Conservation (phyloP, 1,139 yeast genomes). For the Hansenula lynferdii region DNA sequence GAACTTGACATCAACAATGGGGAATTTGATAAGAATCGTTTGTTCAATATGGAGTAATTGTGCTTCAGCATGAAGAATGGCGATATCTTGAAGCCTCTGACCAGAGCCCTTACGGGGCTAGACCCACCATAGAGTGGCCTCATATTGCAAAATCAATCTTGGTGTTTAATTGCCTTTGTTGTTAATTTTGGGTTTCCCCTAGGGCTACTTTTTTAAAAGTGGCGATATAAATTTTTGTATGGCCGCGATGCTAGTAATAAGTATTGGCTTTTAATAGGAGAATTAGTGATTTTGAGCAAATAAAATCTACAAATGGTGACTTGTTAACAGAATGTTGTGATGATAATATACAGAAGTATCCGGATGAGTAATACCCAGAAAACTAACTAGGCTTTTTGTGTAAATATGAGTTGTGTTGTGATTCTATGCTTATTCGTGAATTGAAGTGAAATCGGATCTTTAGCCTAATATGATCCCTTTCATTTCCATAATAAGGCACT, state of each 20-base stretch:
- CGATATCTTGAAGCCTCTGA: background rate
- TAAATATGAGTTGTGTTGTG: too few relatives aligned
- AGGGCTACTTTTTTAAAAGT: background rate
- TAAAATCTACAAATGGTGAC: too few relatives aligned
- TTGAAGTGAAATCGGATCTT: too few relatives aligned
- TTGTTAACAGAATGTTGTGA: too few relatives aligned
- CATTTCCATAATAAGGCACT: too few relatives aligned
- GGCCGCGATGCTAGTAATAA: background rate
- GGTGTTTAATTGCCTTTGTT: background rate
- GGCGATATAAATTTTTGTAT: conserved; percentile 1
- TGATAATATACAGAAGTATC: too few relatives aligned
- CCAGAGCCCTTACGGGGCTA: background rate
- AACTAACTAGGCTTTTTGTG: too few relatives aligned
- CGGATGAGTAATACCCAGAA: too few relatives aligned
- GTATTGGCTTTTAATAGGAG: background rate
- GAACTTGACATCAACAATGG: conserved; percentile 7
- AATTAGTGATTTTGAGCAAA: too few relatives aligned
- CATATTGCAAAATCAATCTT: background rate
- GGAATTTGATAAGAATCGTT: conserved; percentile 12
- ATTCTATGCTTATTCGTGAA: too few relatives aligned
- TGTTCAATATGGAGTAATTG: conserved; percentile 5
- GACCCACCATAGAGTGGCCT: conserved; percentile 1
- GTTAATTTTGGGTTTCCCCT: background rate
- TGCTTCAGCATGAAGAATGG: conserved; percentile 3
- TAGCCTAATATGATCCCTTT: too few relatives aligned